A percentile compares a stretch with the other conserved stretches of the same genome.
phyloP scores from a whole-genome alignment of 331 rosid species.

The Malus hybrid region DNA sequence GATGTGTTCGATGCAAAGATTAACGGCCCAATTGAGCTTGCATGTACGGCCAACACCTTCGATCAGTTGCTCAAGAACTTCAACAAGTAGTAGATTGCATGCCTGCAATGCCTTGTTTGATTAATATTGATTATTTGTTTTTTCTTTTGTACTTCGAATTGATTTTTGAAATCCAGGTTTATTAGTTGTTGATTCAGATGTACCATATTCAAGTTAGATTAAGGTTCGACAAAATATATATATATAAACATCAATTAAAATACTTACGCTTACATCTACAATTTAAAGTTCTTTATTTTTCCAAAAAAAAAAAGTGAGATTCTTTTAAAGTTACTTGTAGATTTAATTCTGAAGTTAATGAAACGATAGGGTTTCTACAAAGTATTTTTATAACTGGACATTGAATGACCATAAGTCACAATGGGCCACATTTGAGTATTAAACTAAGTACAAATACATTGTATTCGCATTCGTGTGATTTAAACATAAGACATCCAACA shows the following conservation, averaged over 20 bases:
- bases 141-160: background rate
- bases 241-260: too few species aligned
- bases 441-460: background rate
- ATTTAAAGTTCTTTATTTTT: too few species aligned
- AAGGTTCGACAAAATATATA: background rate
- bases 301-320: too few species aligned
- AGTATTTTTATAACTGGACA: background rate
- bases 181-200: background rate
- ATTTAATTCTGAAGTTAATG: too few species aligned
- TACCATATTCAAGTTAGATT: too few species aligned
- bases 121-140: background rate
- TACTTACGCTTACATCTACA: background rate
- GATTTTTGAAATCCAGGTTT: too few species aligned
- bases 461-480: background rate
- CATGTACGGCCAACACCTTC: background rate
- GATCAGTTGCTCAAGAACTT: background rate
- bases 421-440: background rate
- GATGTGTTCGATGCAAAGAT: background rate
- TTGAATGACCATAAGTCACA: background rate
- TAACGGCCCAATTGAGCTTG: background rate
- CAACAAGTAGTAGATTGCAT: background rate
- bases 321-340: too few species aligned
- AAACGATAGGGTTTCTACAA: too few species aligned
- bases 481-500: background rate
- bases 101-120: background rate